Evolutionary conservation across 352 stramenopile species (phyloP).

Genomic region (Globisporangium sylvaticum): DNA sequence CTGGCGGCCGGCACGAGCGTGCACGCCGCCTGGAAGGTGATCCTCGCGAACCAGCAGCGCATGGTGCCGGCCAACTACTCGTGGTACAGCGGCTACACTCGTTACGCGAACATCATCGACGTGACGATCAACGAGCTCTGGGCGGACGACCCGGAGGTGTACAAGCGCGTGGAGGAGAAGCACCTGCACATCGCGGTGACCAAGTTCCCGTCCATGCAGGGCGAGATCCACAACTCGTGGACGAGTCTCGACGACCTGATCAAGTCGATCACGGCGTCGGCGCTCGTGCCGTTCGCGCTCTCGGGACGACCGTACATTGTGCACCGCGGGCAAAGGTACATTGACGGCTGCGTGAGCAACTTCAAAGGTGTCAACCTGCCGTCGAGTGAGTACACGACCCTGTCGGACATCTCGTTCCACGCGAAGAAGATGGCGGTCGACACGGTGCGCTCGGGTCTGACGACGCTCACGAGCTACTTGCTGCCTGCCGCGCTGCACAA

Average conservation of each 20-base stretch:
- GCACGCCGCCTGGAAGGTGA: conserved; percentile 35
- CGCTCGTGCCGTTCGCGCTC: conserved; percentile 63
- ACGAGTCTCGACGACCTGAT: conserved; percentile 53
- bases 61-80: conserved; percentile 32
- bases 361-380: conserved; percentile 53
- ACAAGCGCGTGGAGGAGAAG: conserved; percentile 33
- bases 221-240: conserved; percentile 55
- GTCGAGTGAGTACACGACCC: conserved; percentile 55
- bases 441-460: conserved; percentile 32
- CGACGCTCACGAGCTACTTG: conserved; percentile 32
- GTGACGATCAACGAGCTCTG: conserved; percentile 52
- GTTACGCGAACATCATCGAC: conserved; percentile 49
- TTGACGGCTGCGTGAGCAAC: conserved; percentile 71
- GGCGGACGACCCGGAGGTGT: conserved; percentile 45
- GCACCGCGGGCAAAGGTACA: conserved; percentile 62
- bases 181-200: conserved; percentile 60
- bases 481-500: conserved; percentile 42
- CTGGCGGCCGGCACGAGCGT: conserved; percentile 51
- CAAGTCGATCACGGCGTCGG: conserved; percentile 62
- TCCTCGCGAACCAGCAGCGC: conserved; percentile 44
- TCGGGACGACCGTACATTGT: conserved; percentile 55
- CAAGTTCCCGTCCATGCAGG: conserved; percentile 51
- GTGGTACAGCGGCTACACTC: conserved; percentile 68
- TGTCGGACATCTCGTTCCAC: conserved; percentile 53
- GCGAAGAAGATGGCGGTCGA: conserved; percentile 39